A percentile compares a stretch with the other conserved stretches of the same genome.
Conservation (phyloP, 208 protist genomes). For the Balamuthia mandrillaris region DNA sequence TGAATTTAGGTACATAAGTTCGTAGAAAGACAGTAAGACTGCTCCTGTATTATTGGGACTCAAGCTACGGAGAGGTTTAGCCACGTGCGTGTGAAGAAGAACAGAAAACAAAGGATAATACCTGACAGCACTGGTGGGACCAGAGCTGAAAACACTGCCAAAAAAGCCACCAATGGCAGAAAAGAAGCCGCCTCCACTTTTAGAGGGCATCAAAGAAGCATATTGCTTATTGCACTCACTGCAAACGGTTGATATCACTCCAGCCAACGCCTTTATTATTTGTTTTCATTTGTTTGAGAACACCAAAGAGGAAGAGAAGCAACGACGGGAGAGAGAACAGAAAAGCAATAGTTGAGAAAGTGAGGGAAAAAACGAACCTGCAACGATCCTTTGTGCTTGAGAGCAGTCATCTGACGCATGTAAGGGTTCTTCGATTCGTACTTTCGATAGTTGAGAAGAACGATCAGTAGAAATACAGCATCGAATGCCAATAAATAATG, state of each 20-base stretch:
- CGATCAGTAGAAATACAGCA: slow-evolving; percentile 9
- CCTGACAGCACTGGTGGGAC: not conserved
- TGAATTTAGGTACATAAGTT: slow-evolving; percentile 13
- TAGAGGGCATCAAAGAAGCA: not conserved
- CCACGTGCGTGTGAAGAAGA: not conserved
- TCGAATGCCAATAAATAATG: no score
- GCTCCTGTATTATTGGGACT: slow-evolving; percentile 15
- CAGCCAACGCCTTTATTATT: not conserved
- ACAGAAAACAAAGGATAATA: not conserved
- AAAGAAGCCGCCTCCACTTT: not conserved
- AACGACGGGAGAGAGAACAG: not conserved
- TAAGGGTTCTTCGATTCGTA: slow-evolving; percentile 33
- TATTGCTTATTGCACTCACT: not conserved
- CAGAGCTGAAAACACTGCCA: not conserved
- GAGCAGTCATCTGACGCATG: not conserved
- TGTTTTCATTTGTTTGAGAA: not conserved
- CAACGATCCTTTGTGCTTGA: not conserved
- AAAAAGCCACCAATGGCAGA: not conserved
- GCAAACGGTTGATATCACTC: not conserved
- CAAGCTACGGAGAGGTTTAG: not conserved
- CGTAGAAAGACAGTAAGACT: slow-evolving; percentile 22
- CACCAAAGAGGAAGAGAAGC: not conserved
- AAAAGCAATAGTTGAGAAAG: not conserved
- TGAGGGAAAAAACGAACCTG: not conserved
- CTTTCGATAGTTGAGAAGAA: not conserved